Conservation (phyloP, 805 yeast species). For the Lipomyces sp. region DNA sequence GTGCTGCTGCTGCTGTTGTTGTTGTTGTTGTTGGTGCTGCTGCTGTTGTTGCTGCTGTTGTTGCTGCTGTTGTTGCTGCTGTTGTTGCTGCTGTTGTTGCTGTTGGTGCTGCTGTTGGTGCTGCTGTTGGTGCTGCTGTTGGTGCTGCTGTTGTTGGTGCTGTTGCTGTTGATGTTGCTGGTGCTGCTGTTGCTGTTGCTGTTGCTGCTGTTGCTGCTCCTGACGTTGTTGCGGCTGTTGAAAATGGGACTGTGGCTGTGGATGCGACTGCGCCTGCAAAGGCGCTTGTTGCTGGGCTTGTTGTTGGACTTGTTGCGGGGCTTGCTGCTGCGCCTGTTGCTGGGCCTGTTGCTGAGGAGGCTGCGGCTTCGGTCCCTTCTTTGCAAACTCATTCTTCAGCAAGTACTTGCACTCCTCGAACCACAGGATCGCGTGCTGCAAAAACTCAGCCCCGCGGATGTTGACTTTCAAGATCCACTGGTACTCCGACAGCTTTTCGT, state of each 20-base stretch:
- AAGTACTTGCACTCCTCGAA: conserved; percentile 31
- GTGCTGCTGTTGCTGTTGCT: no score
- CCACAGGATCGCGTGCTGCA: conserved; percentile 34
- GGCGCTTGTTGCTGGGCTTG: conserved; percentile 1
- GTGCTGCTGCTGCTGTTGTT: no score
- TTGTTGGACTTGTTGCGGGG: not conserved
- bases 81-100: no score
- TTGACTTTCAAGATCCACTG: conserved; percentile 32
- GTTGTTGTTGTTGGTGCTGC: no score
- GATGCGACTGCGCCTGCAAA: not conserved
- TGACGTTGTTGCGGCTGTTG: conserved; percentile 1
- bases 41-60: no score
- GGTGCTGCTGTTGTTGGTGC: no score
- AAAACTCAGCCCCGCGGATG: conserved; percentile 33
- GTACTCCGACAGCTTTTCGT: conserved; percentile 30
- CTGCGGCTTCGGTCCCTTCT: conserved; percentile 1
- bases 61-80: no score
- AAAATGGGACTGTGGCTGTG: not conserved
- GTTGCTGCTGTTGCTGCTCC: conserved; percentile 8
- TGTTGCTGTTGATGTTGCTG: no score
- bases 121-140: no score
- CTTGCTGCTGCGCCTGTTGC: not conserved
- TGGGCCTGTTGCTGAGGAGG: conserved; percentile 1
- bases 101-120: no score
- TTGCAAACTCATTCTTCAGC: conserved; percentile 24